A percentile compares a stretch with the other conserved stretches of the same genome.
Evolutionary conservation across 2,329 filamentous ascomycete genomes (phyloP).

Genomic region (Hortaea werneckii): DNA sequence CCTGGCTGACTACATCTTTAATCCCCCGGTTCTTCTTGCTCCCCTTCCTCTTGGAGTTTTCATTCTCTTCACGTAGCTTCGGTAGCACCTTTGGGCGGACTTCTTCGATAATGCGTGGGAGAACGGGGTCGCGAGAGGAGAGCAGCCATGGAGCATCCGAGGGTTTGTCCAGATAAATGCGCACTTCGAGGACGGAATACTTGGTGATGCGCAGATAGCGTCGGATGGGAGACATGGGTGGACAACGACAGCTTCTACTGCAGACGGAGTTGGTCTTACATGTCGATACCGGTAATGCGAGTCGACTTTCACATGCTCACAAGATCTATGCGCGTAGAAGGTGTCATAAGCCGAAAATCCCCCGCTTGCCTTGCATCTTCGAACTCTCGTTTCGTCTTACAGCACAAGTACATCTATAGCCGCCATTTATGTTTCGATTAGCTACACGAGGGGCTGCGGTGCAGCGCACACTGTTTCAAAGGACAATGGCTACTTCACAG

Average conservation of each 20-base stretch:
- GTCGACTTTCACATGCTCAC: too few relatives aligned
- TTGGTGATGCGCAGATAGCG: conserved; percentile 87
- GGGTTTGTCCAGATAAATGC: conserved; percentile 90
- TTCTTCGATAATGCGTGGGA: conserved; percentile 73
- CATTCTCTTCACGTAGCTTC: conserved; percentile 79
- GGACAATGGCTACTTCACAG: conserved; percentile 33
- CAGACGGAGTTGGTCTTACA: too few relatives aligned
- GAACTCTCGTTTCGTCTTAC: too few relatives aligned
- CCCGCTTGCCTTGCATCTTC: too few relatives aligned
- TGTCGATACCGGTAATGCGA: too few relatives aligned
- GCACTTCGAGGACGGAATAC: conserved; percentile 89
- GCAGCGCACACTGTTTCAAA: conserved; percentile 1
- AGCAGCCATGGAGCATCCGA: conserved; percentile 76
- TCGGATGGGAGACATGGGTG: conserved; percentile 70
- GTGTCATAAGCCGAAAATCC: too few relatives aligned
- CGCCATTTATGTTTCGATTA: neutral
- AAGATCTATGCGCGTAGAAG: too few relatives aligned
- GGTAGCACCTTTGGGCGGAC: conserved; percentile 80
- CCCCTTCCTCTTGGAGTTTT: conserved; percentile 48
- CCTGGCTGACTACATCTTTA: conserved; percentile 77
- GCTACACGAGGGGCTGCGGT: neutral
- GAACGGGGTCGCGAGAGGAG: conserved; percentile 61
- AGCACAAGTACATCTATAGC: too few relatives aligned
- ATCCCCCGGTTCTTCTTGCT: conserved; percentile 59
- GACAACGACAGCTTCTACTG: too few relatives aligned